Base-by-base conservation (phyloP, 2,329 filamentous ascomycete genomes). In the Neofusicoccum cordaticola region DNA sequence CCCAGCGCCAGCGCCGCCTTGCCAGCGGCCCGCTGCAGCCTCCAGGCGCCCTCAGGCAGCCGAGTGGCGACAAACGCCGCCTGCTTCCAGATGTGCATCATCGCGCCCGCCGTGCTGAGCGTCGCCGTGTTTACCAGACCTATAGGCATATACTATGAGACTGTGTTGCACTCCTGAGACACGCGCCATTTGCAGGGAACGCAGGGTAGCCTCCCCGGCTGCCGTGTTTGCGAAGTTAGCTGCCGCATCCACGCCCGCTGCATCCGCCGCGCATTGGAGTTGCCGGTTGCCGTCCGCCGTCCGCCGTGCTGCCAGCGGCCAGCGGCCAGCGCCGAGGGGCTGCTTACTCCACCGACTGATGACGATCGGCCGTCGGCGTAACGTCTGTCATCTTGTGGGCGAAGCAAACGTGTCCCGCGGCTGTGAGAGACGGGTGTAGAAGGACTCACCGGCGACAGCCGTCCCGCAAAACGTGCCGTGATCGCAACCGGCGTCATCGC, bases 121-220 rank as follows among this genome's bases (percentile, higher is more conserved):
- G 27, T 31, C 27, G 34, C 19, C 5, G 52, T 56, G 52, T 42
- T 56, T 56, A 56, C 52, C 52, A 58, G 51, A 35, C 48, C 51
- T 58, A 57, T 57, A 58, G 41, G 53, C 35, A 22, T 58, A 35
- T 17, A 34, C 53, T 45, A 58, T 34, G 53, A 44, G 53, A 58
- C 41, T 58, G 53, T 58, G 53, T 58, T 45, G 53, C 56, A 45
- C 56, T 35, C 39, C 41, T 60, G 56, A 60, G 56, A 60, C 53
- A 58, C 42, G 41, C 56, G 41, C 42, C 42, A 47, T 47, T 60
- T 58, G 15, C 41, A 47, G 27, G 56, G 31, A 47, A 35, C 27
- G 53, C 56, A 47, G 42, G 27, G 41, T 13, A 60, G 15, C 56
- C 15, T 39, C 22, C 56, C 19, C 41, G 41, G 51, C 39, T 45